Conservation (phyloP, 805 yeast genomes). For the Zygosaccharomyces lentus region DNA sequence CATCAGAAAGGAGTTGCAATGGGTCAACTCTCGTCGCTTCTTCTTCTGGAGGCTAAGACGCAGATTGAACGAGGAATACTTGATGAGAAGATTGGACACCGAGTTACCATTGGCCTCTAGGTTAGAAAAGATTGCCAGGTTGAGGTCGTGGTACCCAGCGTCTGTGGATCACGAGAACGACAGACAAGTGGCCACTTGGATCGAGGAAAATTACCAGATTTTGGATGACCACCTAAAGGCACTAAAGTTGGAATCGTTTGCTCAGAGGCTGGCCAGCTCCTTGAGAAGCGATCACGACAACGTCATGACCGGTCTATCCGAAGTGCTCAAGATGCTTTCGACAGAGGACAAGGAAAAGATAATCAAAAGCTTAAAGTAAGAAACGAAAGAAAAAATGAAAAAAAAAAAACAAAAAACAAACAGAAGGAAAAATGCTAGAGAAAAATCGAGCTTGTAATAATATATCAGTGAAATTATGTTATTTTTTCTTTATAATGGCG, state of each 20-base stretch:
- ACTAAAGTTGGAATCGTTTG: conserved; percentile 62
- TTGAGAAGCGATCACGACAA: conserved; percentile 52
- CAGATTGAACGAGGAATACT: conserved; percentile 87
- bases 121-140: conserved; percentile 79
- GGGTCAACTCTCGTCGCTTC: conserved; percentile 87
- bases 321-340: conserved; percentile 49
- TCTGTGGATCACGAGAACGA: conserved; percentile 68
- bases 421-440: not conserved
- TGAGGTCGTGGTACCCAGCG: conserved; percentile 81
- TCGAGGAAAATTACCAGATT: conserved; percentile 68
- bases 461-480: not conserved
- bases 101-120: conserved; percentile 57
- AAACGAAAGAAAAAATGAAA: not conserved
- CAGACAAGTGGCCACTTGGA: conserved; percentile 75
- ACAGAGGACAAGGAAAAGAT: conserved; percentile 50
- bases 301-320: conserved; percentile 52
- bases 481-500: not conserved
- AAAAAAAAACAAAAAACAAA: not conserved
- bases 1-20: conserved; percentile 77
- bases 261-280: conserved; percentile 57
- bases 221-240: conserved; percentile 59
- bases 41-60: conserved; percentile 99
- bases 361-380: conserved; percentile 34
- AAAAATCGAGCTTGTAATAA: not conserved
- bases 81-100: conserved; percentile 67